Base-by-base conservation (phyloP, 108 stramenopile genomes). In the Nitzschia putrida region DNA sequence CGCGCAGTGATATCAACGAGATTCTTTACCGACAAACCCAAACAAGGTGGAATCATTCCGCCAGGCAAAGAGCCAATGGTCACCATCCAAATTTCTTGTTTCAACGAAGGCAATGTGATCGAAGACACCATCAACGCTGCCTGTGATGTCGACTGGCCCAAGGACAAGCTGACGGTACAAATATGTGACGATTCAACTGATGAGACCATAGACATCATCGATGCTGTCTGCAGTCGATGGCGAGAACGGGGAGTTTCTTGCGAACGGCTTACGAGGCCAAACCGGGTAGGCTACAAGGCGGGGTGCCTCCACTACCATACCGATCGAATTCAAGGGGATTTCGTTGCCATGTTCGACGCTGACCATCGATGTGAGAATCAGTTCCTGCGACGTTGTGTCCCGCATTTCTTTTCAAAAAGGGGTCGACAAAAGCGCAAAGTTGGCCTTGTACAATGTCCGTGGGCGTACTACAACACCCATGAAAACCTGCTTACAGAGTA, bases 381-480 rank as follows among this genome's bases (percentile, higher is more conserved):
- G 5, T 74, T 68, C 59, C 26, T 74, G 20, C 47, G 55, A 8
- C 23, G 20, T 7, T 20, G 65, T 37, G 55, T 74, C 42, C 73
- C 73, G 4, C 41, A 60, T 18, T 74, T 74, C 24, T 74, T 44
- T 23, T 12, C 53, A 5, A 52, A 25, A 13, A 44, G 68, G 13
- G 73, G 73, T 14, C 7, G 25, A 11, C 23, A 6, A 7, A 51
- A 54, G 20, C 34, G 16, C 12, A 47, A 69, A 14, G 61, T 74
- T 18, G 67, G 73, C 1, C 25, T 74, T 20, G 73, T 74, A n/a
- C 66, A 68, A 51, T 40, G 54, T 0, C 73, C 73, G 8, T 74
- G 73, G 73, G 29, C 47, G n/a, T 74, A 68, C 52, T 67, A 74
- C 68, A 74, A 74, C 22, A 68, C 66, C 1, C 73, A 74, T 41